A percentile compares a stretch with the other conserved stretches of the same genome.
Conservation (phyloP, 1,284 basidiomycete genomes). For the Golubevia pallescens region DNA sequence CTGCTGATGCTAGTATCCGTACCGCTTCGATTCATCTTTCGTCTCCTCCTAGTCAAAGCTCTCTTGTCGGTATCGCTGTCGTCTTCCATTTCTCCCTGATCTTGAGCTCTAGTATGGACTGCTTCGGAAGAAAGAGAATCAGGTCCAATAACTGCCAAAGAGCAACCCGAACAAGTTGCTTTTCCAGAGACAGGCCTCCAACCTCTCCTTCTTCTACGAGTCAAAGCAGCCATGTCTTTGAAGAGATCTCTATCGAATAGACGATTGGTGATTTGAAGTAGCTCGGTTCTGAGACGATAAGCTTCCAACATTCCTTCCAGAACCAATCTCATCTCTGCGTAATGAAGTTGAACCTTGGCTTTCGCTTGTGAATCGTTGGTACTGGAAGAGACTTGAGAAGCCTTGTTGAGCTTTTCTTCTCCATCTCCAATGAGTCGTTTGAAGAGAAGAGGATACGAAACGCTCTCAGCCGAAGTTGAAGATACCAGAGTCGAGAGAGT, state of each 20-base stretch:
- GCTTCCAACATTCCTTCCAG: slow-evolving; percentile 92
- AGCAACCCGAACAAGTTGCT: neutral
- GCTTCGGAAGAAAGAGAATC: neutral
- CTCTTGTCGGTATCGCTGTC: neutral
- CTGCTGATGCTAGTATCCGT: neutral
- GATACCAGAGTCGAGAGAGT: slow-evolving; percentile 85
- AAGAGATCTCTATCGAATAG: slow-evolving; percentile 84
- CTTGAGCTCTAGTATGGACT: neutral
- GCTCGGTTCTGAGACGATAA: slow-evolving; percentile 87
- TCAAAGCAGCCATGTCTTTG: slow-evolving; percentile 71
- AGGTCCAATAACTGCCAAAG: neutral
- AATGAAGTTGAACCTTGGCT: slow-evolving; percentile 69
- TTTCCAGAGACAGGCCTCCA: slow-evolving; percentile 43
- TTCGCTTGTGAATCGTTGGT: slow-evolving; percentile 66
- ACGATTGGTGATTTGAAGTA: slow-evolving; percentile 84
- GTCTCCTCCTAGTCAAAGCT: neutral
- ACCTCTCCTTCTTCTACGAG: slow-evolving; percentile 59
- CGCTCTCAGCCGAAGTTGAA: slow-evolving; percentile 77
- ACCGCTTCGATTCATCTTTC: neutral
- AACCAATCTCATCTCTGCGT: slow-evolving; percentile 88
- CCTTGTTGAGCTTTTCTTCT: slow-evolving; percentile 60
- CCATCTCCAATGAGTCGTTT: slow-evolving; percentile 75
- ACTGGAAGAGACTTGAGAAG: slow-evolving; percentile 10
- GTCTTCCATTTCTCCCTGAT: neutral
- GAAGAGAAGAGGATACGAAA: slow-evolving; percentile 90